Percentiles rank a stretch among this genome's conserved stretches.
These are phyloP conservation scores for Cucurbita maxima DNA, from an alignment of 306 rosid genomes.

Conservation along the genomic window DNA sequence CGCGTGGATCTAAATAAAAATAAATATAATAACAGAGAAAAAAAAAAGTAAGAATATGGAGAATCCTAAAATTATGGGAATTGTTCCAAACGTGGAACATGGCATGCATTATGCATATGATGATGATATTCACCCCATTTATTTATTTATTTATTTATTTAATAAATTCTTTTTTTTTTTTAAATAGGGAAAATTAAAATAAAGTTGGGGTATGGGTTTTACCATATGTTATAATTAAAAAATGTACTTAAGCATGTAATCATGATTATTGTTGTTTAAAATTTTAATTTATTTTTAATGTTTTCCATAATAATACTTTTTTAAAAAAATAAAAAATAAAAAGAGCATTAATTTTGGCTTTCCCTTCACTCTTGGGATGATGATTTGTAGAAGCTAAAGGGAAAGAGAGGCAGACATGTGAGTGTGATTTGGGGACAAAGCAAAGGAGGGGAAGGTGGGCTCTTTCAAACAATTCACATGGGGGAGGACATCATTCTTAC, in stretches of 20 bases:
- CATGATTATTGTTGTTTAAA: too few species aligned
- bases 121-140: not conserved
- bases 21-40: not conserved
- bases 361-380: conserved; percentile 36
- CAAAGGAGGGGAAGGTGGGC: conserved; percentile 35
- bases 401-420: conserved; percentile 46
- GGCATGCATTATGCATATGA: conserved; percentile 6
- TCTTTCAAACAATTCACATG: conserved; percentile 67
- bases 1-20: not conserved
- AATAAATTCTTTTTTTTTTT: not conserved
- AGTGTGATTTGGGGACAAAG: conserved; percentile 64
- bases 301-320: not conserved
- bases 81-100: conserved; percentile 8
- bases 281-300: too few species aligned
- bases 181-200: not conserved
- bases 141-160: not conserved
- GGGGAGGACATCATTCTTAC: conserved; percentile 53
- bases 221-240: too few species aligned
- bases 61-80: not conserved
- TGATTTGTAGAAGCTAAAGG: conserved; percentile 15
- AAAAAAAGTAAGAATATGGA: not conserved
- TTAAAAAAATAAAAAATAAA: not conserved
- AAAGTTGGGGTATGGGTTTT: not conserved
- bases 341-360: conserved; percentile 13
- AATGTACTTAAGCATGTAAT: too few species aligned